Conservation (phyloP, 2,329 filamentous ascomycete genomes). For the Daldinia eschscholtzii region DNA sequence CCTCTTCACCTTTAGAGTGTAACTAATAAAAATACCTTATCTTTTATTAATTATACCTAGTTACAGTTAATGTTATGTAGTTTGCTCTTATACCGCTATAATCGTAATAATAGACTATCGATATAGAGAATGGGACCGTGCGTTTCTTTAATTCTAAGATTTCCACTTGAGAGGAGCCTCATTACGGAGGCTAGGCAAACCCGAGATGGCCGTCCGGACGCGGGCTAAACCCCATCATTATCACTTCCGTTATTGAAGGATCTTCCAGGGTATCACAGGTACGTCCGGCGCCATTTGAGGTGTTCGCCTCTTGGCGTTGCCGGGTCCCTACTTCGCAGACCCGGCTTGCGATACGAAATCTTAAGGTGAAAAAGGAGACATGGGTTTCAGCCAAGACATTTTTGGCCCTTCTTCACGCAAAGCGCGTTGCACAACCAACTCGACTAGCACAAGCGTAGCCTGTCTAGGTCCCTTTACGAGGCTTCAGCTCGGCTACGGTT, state of each 20-base stretch:
- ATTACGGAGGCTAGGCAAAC: constrained; percentile 29
- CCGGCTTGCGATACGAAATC: constrained; percentile 17
- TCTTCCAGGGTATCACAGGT: constrained; percentile 19
- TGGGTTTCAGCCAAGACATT: constrained; percentile 43
- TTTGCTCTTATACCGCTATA: background rate
- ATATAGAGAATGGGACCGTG: background rate
- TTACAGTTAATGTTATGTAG: background rate
- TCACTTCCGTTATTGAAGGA: constrained; percentile 29
- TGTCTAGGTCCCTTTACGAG: constrained; percentile 14
- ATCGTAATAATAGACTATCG: background rate
- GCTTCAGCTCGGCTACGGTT: constrained; percentile 28
- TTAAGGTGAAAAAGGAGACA: constrained; percentile 23
- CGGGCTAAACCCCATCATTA: constrained; percentile 20
- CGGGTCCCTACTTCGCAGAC: constrained; percentile 19
- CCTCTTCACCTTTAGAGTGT: background rate
- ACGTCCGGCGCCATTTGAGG: constrained; percentile 14
- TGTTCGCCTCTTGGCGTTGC: constrained; percentile 21
- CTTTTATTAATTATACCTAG: too few species aligned
- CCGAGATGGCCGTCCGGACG: constrained; percentile 11
- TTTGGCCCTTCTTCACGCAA: constrained; percentile 43
- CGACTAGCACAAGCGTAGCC: constrained; percentile 29
- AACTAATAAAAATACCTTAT: too few species aligned
- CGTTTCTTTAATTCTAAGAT: background rate
- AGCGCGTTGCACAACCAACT: constrained; percentile 40
- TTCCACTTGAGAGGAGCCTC: constrained; percentile 31